These are phyloP conservation scores for Jamesozyma hellenica DNA, from an alignment of 805 yeast genomes.

Conservation along the genomic window DNA sequence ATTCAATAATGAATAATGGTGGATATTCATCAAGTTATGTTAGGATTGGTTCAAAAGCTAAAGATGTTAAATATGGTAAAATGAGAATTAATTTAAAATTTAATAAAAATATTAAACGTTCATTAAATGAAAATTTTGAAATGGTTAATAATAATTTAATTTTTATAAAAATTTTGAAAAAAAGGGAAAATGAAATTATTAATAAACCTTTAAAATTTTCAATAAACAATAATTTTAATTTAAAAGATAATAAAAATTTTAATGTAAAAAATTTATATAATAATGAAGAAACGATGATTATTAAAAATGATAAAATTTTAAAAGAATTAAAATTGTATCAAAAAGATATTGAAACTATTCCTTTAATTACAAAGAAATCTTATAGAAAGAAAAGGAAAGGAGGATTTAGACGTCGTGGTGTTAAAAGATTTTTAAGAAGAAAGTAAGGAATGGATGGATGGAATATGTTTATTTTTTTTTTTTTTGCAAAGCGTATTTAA, in stretches of 20 bases:
- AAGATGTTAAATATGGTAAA: conserved; percentile 35
- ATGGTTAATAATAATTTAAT: not conserved
- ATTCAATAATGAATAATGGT: conserved; percentile 57
- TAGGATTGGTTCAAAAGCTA: conserved; percentile 48
- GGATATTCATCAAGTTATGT: conserved; percentile 79
- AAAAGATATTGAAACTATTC: not conserved
- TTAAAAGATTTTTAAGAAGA: too few relatives aligned
- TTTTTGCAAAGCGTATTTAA: too few relatives aligned
- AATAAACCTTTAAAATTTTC: not conserved
- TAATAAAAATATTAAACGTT: conserved; percentile 1
- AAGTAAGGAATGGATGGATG: too few relatives aligned
- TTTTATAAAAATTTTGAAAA: not conserved
- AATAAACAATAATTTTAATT: too few relatives aligned
- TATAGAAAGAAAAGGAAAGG: not conserved
- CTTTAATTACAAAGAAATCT: not conserved
- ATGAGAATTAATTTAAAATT: conserved; percentile 45
- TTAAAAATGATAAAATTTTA: too few relatives aligned
- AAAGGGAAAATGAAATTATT: not conserved
- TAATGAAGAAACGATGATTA: too few relatives aligned
- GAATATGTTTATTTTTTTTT: too few relatives aligned
- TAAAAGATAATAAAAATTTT: too few relatives aligned
- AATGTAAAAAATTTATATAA: too few relatives aligned
- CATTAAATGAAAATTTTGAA: not conserved
- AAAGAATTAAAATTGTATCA: not conserved
- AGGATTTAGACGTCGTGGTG: not conserved